phyloP scores from a whole-genome alignment of 2,329 filamentous ascomycete genomes.

The Aureobasidium vineae region DNA sequence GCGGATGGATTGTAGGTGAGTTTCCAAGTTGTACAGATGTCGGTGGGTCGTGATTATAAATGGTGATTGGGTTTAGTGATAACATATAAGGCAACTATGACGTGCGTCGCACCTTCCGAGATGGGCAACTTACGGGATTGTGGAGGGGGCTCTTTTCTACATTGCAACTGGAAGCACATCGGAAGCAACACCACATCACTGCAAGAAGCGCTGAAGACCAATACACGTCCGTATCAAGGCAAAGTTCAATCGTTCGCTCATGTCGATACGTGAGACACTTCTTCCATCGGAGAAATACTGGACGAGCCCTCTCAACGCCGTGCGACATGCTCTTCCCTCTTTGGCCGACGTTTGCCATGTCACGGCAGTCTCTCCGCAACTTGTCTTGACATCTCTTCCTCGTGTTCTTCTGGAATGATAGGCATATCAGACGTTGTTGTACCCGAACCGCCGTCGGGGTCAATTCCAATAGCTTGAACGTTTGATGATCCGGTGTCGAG shows the following conservation, averaged over 20 bases:
- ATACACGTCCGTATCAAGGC: not conserved
- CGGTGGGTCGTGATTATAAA: not conserved
- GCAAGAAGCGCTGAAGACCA: not conserved
- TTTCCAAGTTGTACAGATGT: not conserved
- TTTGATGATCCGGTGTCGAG: conserved; percentile 5
- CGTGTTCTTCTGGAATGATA: conserved; percentile 11
- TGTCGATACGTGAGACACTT: not conserved
- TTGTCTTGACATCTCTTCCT: not conserved
- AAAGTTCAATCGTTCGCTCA: not conserved
- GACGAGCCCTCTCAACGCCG: not conserved
- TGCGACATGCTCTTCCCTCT: not conserved
- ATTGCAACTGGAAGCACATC: not conserved
- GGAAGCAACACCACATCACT: not conserved
- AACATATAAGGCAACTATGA: not conserved
- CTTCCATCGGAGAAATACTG: not conserved
- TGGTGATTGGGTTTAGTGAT: not conserved
- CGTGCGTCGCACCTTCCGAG: conserved; percentile 8
- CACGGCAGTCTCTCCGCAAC: not conserved
- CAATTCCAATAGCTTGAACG: conserved; percentile 17
- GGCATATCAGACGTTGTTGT: not conserved
- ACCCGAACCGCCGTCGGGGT: conserved; percentile 1
- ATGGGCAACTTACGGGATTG: not conserved
- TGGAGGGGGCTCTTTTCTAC: conserved; percentile 2
- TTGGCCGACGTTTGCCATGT: not conserved
- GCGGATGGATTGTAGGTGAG: not conserved